phyloP scores from a whole-genome alignment of 2,329 filamentous ascomycete species.

The Penicillium occitanis region DNA sequence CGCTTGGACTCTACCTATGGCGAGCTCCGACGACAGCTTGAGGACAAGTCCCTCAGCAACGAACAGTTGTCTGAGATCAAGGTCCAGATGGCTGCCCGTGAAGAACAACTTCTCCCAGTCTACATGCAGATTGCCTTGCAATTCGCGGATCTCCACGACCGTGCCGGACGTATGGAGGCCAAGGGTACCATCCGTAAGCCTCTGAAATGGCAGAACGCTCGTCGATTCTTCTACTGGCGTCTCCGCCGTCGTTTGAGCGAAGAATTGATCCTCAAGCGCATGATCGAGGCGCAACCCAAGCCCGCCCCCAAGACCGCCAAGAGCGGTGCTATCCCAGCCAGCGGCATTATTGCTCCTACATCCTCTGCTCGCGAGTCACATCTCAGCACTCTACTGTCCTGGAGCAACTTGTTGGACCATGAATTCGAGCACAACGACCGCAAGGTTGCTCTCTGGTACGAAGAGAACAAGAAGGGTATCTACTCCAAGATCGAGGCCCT shows the following conservation, averaged over 20 bases:
- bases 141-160: constrained; percentile 96
- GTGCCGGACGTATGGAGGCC: constrained; percentile 94
- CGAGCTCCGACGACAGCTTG: constrained; percentile 75
- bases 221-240: constrained; percentile 99
- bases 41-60: constrained; percentile 64
- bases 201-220: constrained; percentile 82
- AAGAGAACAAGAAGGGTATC: constrained; percentile 84
- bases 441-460: constrained; percentile 90
- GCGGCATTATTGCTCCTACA: constrained; percentile 33
- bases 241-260: constrained; percentile 94
- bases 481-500: constrained; percentile 80
- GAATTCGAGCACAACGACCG: constrained; percentile 78
- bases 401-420: constrained; percentile 67
- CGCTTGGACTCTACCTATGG: constrained; percentile 84
- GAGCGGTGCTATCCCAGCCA: constrained; percentile 45
- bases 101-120: constrained; percentile 85
- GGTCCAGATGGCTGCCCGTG: constrained; percentile 77
- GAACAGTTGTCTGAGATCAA: constrained; percentile 79
- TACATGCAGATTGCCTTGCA: constrained; percentile 95
- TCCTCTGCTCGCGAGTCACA: constrained; percentile 61
- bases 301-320: constrained; percentile 35
- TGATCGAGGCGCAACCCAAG: constrained; percentile 54
- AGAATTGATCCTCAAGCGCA: constrained; percentile 92
- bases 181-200: constrained; percentile 88
- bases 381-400: constrained; percentile 74